These are phyloP conservation scores for Aureobasidium pullulans DNA, from an alignment of 2,329 filamentous ascomycete genomes.

Conservation along the genomic window DNA sequence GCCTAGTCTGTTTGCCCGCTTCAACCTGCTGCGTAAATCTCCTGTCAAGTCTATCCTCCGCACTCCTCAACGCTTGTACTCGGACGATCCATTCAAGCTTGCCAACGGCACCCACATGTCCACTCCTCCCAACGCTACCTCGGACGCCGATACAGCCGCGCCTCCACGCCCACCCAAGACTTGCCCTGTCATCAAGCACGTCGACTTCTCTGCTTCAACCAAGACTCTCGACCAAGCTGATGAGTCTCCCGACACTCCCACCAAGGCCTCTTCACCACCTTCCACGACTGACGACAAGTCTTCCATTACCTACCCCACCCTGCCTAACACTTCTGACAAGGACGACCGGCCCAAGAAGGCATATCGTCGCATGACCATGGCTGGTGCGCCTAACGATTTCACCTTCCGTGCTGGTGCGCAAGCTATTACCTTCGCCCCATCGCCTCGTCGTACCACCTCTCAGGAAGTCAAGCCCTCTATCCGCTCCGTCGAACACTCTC, in stretches of 20 bases:
- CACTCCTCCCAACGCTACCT: constrained; percentile 30
- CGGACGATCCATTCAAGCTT: constrained; percentile 50
- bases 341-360: constrained; percentile 25
- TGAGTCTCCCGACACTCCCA: constrained; percentile 19
- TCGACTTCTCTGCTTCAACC: constrained; percentile 67
- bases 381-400: constrained; percentile 34
- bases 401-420: constrained; percentile 40
- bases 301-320: constrained; percentile 10
- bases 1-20: constrained; percentile 32
- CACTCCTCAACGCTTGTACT: constrained; percentile 51
- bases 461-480: constrained; percentile 33
- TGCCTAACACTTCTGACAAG: constrained; percentile 14
- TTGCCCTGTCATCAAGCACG: constrained; percentile 67
- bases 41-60: constrained; percentile 58
- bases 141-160: constrained; percentile 23
- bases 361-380: constrained; percentile 26
- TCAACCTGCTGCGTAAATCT: constrained; percentile 44
- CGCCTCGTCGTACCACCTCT: constrained; percentile 21
- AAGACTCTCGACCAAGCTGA: constrained; percentile 22
- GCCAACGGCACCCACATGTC: constrained; percentile 52
- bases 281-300: constrained; percentile 14
- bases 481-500: constrained; percentile 35
- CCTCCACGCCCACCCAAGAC: constrained; percentile 48
- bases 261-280: constrained; percentile 24
- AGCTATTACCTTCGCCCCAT: constrained; percentile 37